A percentile compares a stretch with the other conserved stretches of the same genome.
Conservation (phyloP, 768 basidiomycete species). For the Calocybe cyanea region DNA sequence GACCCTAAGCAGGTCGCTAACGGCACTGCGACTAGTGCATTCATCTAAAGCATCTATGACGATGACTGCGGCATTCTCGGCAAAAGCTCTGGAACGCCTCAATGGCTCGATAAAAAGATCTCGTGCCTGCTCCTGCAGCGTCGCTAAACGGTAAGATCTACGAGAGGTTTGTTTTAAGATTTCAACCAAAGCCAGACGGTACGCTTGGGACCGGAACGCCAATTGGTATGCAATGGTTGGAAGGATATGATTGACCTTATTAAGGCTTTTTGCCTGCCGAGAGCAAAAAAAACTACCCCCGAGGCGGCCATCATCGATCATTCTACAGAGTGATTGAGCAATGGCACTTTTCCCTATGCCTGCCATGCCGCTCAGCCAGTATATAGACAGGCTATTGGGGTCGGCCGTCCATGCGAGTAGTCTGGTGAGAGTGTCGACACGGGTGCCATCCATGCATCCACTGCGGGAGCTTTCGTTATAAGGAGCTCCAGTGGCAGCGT, state of each 20-base stretch:
- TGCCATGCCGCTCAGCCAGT: conserved; percentile 20
- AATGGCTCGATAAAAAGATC: conserved; percentile 1
- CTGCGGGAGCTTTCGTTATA: too few relatives aligned
- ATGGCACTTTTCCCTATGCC: conserved; percentile 22
- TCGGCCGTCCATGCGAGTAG: conserved; percentile 15
- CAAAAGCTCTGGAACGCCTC: not conserved
- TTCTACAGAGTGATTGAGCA: conserved; percentile 15
- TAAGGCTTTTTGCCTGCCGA: not conserved
- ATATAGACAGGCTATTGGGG: conserved; percentile 3
- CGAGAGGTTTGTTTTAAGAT: not conserved
- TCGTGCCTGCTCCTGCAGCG: not conserved
- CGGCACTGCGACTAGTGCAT: not conserved
- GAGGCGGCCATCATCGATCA: conserved; percentile 2
- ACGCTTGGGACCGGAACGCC: not conserved
- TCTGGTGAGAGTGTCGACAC: conserved; percentile 6
- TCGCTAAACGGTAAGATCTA: not conserved
- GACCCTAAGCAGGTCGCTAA: too few relatives aligned
- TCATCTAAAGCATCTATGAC: conserved; percentile 8
- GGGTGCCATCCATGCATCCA: not conserved
- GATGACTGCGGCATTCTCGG: not conserved
- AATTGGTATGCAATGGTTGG: not conserved
- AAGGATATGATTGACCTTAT: not conserved
- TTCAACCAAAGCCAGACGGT: not conserved
- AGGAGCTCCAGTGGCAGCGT: too few relatives aligned
- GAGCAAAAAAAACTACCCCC: conserved; percentile 7